A percentile compares a stretch with the other conserved stretches of the same genome.
These are phyloP conservation scores for Dalechampia spathulata DNA, from an alignment of 441 rosid genomes.

Conservation along the genomic window DNA sequence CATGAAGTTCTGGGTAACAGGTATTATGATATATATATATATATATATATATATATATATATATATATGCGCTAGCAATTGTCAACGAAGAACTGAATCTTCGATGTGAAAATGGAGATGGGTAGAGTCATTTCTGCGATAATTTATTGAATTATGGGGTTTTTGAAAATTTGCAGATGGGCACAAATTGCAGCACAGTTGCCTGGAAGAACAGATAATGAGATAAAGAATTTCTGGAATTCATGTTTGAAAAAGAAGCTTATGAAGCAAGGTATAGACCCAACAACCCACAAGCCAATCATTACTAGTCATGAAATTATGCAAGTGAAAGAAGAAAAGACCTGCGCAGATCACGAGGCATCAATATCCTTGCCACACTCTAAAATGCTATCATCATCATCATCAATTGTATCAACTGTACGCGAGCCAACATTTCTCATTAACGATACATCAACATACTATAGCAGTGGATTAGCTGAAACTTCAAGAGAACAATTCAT, in stretches of 20 bases:
- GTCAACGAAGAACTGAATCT: not conserved
- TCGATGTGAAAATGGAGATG: slow-evolving; percentile 1
- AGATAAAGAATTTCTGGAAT: slow-evolving; percentile 69
- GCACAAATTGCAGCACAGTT: slow-evolving; percentile 65
- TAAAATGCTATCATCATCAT: slow-evolving; percentile 10
- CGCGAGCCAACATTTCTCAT: slow-evolving; percentile 43
- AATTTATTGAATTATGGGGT: not conserved
- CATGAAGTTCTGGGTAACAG: slow-evolving; percentile 61
- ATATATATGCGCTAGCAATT: too few relatives aligned
- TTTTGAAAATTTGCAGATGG: slow-evolving; percentile 36
- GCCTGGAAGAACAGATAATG: slow-evolving; percentile 74
- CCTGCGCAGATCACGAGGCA: slow-evolving; percentile 8
- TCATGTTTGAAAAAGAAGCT: slow-evolving; percentile 67
- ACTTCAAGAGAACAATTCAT: slow-evolving; percentile 24
- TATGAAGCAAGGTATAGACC: slow-evolving; percentile 63
- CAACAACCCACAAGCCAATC: slow-evolving; percentile 46
- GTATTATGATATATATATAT: too few relatives aligned
- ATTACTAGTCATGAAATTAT: slow-evolving; percentile 4
- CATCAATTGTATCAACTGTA: slow-evolving; percentile 11
- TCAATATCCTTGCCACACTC: slow-evolving; percentile 12
- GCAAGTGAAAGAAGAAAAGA: slow-evolving; percentile 27
- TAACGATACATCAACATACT: slow-evolving; percentile 7
- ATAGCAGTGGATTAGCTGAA: slow-evolving; percentile 20
- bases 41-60: too few relatives aligned
- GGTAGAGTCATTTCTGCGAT: not conserved